phyloP scores from a whole-genome alignment of 495 filamentous ascomycete species.

The Tuber brumale region DNA sequence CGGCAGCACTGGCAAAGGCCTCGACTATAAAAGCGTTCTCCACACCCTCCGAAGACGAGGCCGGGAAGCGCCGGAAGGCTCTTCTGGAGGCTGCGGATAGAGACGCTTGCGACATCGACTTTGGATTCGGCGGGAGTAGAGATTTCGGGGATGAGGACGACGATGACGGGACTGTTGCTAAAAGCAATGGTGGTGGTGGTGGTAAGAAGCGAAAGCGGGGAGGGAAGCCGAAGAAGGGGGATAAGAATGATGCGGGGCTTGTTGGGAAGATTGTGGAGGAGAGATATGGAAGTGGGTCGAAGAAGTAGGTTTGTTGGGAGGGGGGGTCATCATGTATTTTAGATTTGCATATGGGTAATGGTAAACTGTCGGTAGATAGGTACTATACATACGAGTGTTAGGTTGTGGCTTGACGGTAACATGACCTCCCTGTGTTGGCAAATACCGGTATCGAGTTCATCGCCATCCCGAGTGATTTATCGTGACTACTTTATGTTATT shows the following conservation, averaged over 20 bases:
- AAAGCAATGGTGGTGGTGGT: constrained; percentile 22
- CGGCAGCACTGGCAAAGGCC: constrained; percentile 79
- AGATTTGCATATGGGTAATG: constrained; percentile 3
- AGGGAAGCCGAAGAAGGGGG: constrained; percentile 25
- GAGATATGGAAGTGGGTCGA: constrained; percentile 44
- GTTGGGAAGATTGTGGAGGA: constrained; percentile 53
- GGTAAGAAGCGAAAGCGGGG: constrained; percentile 31
- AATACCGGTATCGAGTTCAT: neutral
- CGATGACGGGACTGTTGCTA: constrained; percentile 31
- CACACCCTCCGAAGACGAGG: constrained; percentile 46
- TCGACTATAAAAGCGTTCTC: constrained; percentile 58
- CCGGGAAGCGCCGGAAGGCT: constrained; percentile 60
- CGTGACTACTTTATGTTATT: neutral
- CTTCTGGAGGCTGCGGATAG: constrained; percentile 71
- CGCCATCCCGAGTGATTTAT: neutral
- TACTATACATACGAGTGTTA: neutral
- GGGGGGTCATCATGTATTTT: neutral
- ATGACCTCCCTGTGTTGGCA: neutral
- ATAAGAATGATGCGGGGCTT: constrained; percentile 55
- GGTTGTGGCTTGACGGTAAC: neutral
- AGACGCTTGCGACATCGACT: constrained; percentile 86
- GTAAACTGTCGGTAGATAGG: neutral
- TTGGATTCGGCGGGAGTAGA: constrained; percentile 83
- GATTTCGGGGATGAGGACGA: constrained; percentile 42
- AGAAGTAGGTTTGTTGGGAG: constrained; percentile 7